A percentile compares a stretch with the other conserved stretches of the same genome.
Conservation (phyloP, 352 stramenopile genomes). For the Phytophthora gonapodyides region DNA sequence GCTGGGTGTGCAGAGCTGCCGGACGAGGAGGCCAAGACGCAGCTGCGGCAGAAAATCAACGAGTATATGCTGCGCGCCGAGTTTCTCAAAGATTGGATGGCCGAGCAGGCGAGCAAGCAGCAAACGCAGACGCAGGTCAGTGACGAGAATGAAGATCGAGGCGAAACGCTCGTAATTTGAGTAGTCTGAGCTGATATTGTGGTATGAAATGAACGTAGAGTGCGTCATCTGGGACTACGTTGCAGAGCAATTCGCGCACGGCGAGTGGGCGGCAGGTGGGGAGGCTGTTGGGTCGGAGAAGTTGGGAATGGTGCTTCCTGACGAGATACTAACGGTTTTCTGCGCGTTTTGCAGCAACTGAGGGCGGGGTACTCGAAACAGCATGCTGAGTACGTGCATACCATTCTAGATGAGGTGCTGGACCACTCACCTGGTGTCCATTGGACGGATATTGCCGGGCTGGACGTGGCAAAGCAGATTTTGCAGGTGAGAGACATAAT, state of each 20-base stretch:
- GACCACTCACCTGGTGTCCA: slow-evolving; percentile 77
- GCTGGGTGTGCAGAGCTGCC: slow-evolving; percentile 36
- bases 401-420: slow-evolving; percentile 84
- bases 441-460: slow-evolving; percentile 85
- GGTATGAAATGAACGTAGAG: slow-evolving; percentile 6
- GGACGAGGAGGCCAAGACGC: slow-evolving; percentile 39
- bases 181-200: slow-evolving; percentile 4
- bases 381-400: slow-evolving; percentile 68
- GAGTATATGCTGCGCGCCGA: slow-evolving; percentile 84
- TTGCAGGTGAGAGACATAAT: slow-evolving; percentile 56
- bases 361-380: slow-evolving; percentile 54
- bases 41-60: slow-evolving; percentile 60
- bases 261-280: slow-evolving; percentile 21
- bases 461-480: slow-evolving; percentile 88
- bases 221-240: background rate
- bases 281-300: background rate
- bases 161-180: slow-evolving; percentile 7
- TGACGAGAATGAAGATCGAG: background rate
- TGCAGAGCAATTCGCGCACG: slow-evolving; percentile 6
- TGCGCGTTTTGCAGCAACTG: slow-evolving; percentile 12
- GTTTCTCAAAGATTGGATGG: slow-evolving; percentile 56
- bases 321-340: background rate
- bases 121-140: slow-evolving; percentile 29
- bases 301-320: background rate
- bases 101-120: slow-evolving; percentile 27